Conservation (phyloP, 495 filamentous ascomycete species). For the Aspergillus taichungensis region DNA sequence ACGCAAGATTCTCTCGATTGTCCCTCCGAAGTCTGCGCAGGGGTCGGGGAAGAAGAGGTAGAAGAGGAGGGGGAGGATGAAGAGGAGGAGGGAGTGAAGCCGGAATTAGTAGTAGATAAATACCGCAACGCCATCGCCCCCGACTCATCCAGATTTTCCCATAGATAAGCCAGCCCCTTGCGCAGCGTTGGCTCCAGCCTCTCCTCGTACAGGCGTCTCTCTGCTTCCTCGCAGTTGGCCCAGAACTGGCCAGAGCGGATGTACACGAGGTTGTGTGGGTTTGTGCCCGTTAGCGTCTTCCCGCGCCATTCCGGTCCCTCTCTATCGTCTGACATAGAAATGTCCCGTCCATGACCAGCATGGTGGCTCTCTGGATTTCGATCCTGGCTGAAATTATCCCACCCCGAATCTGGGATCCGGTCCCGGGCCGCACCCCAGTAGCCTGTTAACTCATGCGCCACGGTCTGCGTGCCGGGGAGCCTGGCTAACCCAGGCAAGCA, state of each 20-base stretch:
- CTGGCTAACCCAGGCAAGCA: constrained; percentile 13
- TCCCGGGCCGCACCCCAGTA: constrained; percentile 22
- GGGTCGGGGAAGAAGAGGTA: too few relatives aligned
- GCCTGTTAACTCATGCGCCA: constrained; percentile 9
- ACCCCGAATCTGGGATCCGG: constrained; percentile 11
- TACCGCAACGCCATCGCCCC: constrained; percentile 9
- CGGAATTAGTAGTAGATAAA: constrained; percentile 1
- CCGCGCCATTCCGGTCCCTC: not conserved
- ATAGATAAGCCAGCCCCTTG: constrained; percentile 9
- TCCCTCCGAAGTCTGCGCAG: too few relatives aligned
- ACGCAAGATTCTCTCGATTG: constrained; percentile 10
- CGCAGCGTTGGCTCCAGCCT: constrained; percentile 9
- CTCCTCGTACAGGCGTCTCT: constrained; percentile 3
- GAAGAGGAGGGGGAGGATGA: too few relatives aligned
- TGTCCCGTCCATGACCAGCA: too few relatives aligned
- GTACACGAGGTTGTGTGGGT: constrained; percentile 12
- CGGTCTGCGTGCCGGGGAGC: constrained; percentile 1
- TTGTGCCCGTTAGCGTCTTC: constrained; percentile 4
- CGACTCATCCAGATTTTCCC: constrained; percentile 2
- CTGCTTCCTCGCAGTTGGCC: constrained; percentile 5
- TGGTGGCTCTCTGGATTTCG: not conserved
- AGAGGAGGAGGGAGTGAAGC: too few relatives aligned
- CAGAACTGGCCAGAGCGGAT: constrained; percentile 18
- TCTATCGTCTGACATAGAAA: too few relatives aligned
- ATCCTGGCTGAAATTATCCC: constrained; percentile 6